Evolutionary conservation across 2,329 filamentous ascomycete genomes (phyloP).

Genomic region (Scedosporium minutisporum): DNA sequence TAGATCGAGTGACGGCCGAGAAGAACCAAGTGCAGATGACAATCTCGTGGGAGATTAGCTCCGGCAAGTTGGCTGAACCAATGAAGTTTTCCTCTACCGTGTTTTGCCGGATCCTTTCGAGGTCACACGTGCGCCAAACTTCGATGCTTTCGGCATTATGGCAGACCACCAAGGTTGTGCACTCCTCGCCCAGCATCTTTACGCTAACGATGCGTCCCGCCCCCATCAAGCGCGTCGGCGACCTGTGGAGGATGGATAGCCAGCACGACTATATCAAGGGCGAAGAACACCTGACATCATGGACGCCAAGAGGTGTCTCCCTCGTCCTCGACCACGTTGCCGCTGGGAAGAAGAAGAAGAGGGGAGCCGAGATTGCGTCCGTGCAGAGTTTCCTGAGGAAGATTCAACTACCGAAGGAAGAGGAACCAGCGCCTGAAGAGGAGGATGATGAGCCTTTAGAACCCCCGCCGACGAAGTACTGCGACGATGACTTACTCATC

Average conservation of each 20-base stretch:
- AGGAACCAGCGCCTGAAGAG: conserved; percentile 21
- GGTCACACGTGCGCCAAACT: conserved; percentile 74
- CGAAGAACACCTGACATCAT: conserved; percentile 74
- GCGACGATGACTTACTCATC: conserved; percentile 47
- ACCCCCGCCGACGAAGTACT: conserved; percentile 9
- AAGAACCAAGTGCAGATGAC: conserved; percentile 86
- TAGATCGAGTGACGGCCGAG: conserved; percentile 90
- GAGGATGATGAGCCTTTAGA: conserved; percentile 17
- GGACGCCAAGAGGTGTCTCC: conserved; percentile 83
- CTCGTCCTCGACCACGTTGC: conserved; percentile 80
- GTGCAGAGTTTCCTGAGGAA: conserved; percentile 57
- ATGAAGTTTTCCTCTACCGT: conserved; percentile 80
- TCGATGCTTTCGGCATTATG: conserved; percentile 83
- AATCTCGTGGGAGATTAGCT: conserved; percentile 76
- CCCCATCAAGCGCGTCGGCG: conserved; percentile 81
- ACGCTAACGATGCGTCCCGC: conserved; percentile 77
- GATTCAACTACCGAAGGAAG: conserved; percentile 28
- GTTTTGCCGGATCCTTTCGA: conserved; percentile 72
- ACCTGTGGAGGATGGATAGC: conserved; percentile 94
- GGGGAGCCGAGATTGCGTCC: conserved; percentile 71
- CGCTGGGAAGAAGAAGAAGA: conserved; percentile 61
- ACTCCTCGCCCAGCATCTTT: conserved; percentile 79
- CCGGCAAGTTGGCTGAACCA: conserved; percentile 73
- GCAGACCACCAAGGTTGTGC: conserved; percentile 75
- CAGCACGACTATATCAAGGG: conserved; percentile 93